Conservation (phyloP, 495 filamentous ascomycete genomes). For the Neurospora pannonica region DNA sequence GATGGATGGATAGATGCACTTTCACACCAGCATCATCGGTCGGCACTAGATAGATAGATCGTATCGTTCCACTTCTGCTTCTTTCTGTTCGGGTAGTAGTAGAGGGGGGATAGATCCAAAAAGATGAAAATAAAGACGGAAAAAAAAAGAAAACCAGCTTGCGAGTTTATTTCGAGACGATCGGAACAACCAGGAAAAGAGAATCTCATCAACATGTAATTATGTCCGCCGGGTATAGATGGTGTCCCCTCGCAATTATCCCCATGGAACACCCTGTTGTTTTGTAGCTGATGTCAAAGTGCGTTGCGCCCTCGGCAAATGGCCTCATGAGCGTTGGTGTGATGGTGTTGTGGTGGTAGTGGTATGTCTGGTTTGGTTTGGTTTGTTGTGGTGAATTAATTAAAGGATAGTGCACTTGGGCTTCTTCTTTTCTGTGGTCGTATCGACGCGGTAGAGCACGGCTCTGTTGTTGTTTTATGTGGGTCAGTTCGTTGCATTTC, state of each 20-base stretch:
- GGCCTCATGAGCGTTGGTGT: neutral
- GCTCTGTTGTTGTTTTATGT: conserved; percentile 48
- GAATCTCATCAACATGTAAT: neutral
- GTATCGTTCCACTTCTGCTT: neutral
- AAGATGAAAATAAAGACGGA: conserved; percentile 6
- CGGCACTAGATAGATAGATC: neutral
- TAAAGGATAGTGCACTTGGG: conserved; percentile 71
- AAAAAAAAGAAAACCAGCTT: conserved; percentile 1
- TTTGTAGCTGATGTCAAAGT: neutral
- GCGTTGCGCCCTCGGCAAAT: neutral
- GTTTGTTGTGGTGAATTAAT: neutral
- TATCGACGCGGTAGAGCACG: conserved; percentile 69
- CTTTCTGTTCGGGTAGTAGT: conserved; percentile 2
- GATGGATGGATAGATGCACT: neutral
- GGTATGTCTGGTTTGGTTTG: neutral
- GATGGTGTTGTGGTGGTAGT: neutral
- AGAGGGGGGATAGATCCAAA: conserved; percentile 9
- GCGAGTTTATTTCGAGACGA: neutral
- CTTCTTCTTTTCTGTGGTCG: conserved; percentile 51
- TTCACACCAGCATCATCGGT: neutral
- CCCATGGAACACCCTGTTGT: neutral
- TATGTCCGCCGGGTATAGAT: conserved; percentile 20
- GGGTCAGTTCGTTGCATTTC: conserved; percentile 7
- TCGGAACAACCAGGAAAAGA: conserved; percentile 1
- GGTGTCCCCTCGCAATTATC: conserved; percentile 1